Evolutionary conservation across 345 rosid genomes (phyloP).

Genomic region (Kandelia obovata): DNA sequence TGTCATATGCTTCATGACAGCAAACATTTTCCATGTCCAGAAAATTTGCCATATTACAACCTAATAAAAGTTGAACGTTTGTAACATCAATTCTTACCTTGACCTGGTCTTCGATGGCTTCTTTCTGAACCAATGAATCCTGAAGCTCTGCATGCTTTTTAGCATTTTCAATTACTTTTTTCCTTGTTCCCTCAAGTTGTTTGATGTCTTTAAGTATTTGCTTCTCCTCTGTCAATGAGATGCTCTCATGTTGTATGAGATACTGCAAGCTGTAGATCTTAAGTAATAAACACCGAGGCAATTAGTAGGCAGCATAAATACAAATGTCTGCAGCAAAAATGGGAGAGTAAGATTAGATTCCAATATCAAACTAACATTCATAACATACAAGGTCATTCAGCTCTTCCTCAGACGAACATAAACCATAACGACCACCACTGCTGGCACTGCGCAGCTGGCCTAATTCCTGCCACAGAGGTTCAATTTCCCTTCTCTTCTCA

Average conservation of each 20-base stretch:
- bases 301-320: neutral
- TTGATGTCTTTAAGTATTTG: slow-evolving; percentile 82
- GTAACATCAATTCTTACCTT: slow-evolving; percentile 54
- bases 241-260: slow-evolving; percentile 92
- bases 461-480: slow-evolving; percentile 81
- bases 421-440: slow-evolving; percentile 34
- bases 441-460: slow-evolving; percentile 63
- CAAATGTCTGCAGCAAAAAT: neutral
- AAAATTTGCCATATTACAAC: slow-evolving; percentile 5
- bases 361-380: slow-evolving; percentile 9
- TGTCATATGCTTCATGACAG: neutral
- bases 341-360: slow-evolving; percentile 1
- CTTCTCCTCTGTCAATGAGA: slow-evolving; percentile 86
- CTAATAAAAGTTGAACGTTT: neutral
- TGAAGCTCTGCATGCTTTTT: slow-evolving; percentile 75
- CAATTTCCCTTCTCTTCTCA: slow-evolving; percentile 74
- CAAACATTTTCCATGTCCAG: neutral
- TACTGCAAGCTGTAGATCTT: slow-evolving; percentile 79
- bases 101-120: slow-evolving; percentile 83
- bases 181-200: slow-evolving; percentile 90
- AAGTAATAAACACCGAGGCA: slow-evolving; percentile 22
- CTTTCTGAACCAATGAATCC: slow-evolving; percentile 84
- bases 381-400: slow-evolving; percentile 63
- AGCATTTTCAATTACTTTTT: slow-evolving; percentile 77
- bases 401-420: slow-evolving; percentile 91